A percentile compares a stretch with the other conserved stretches of the same genome.
Evolutionary conservation across 2,329 filamentous ascomycete species (phyloP).

Genomic region (Thermochaetoides dissita): DNA sequence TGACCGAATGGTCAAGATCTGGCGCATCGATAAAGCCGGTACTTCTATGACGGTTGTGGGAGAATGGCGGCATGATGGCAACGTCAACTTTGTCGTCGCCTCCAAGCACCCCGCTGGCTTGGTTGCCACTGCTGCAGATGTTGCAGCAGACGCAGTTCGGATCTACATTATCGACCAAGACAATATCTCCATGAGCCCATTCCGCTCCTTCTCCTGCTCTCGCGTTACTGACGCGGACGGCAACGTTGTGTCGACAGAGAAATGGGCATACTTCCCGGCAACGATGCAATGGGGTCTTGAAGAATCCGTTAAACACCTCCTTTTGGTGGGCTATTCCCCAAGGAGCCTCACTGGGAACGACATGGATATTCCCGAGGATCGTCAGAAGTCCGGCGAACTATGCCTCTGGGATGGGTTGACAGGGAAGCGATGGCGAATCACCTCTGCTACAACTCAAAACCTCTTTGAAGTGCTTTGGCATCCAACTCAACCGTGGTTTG

Average conservation of each 20-base stretch:
- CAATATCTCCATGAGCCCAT: conserved; percentile 24
- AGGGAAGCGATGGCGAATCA: conserved; percentile 31
- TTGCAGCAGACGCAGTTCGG: conserved; percentile 37
- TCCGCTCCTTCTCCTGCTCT: conserved; percentile 28
- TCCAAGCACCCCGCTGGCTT: conserved; percentile 33
- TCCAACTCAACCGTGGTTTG: conserved; percentile 36
- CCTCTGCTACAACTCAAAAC: conserved; percentile 40
- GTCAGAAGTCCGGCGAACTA: conserved; percentile 43
- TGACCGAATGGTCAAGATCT: conserved; percentile 47
- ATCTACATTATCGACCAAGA: conserved; percentile 35
- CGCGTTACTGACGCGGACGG: conserved; percentile 19
- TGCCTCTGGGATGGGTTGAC: conserved; percentile 41
- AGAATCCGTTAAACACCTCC: conserved; percentile 30
- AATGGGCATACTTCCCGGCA: conserved; percentile 50
- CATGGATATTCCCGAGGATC: conserved; percentile 43
- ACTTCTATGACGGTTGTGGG: conserved; percentile 29
- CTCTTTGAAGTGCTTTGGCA: conserved; percentile 55
- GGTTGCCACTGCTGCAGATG: conserved; percentile 47
- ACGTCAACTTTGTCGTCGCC: conserved; percentile 48
- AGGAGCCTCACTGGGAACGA: conserved; percentile 39
- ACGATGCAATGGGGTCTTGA: conserved; percentile 48
- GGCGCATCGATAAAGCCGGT: conserved; percentile 29
- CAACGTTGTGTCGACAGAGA: conserved; percentile 23
- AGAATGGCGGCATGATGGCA: conserved; percentile 43
- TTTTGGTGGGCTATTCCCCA: conserved; percentile 50